Base-by-base conservation (phyloP, 106 monocot species). In the Ottelia alismoides region DNA sequence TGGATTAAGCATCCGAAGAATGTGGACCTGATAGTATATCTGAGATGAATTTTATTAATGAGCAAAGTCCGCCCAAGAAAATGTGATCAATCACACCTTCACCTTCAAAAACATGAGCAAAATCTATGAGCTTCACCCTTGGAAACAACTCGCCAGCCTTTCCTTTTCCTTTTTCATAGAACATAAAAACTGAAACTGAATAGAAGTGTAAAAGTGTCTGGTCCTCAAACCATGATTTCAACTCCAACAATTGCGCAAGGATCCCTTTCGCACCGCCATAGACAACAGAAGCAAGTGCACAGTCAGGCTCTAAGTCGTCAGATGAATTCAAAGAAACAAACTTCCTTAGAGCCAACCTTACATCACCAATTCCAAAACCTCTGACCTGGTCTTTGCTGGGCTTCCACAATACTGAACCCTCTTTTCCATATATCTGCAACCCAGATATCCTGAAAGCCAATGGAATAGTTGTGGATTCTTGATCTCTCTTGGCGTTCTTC, bases 141-240 rank as follows among this genome's bases (percentile, higher is more conserved):
- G 32, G 58, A n/a, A n/a, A n/a, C n/a, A n/a, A n/a, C n/a, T n/a
- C n/a, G n/a, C n/a, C n/a, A 10, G 25, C 18, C 47, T 0, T 25
- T 14, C 25, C 17, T 44, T 26, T 26, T 2, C 10, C 60, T 20
- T 32, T 68, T 23, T 59, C 75, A 25, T 68, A 84, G 11, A 46
- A 47, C 43, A 78, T 23, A 31, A 85, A 61, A 25, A 80, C 52
- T 20, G 85, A 85, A 0, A 63, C 63, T 17, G 80, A 76, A 60
- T 68, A 80, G 69, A 85, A 85, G 28, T 80, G 80, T 62, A 64
- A 85, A n/a, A n/a, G n/a, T n/a, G n/a, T n/a, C n/a, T n/a, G n/a
- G n/a, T n/a, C n/a, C n/a, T n/a, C n/a, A n/a, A 85, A 85, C 85
- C 85, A 85, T 11, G 63, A 51, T 68, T 80, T 85, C 5, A 85